Base-by-base conservation (phyloP, 164 flowering plant genomes). In the Chimonanthus salicifolius region DNA sequence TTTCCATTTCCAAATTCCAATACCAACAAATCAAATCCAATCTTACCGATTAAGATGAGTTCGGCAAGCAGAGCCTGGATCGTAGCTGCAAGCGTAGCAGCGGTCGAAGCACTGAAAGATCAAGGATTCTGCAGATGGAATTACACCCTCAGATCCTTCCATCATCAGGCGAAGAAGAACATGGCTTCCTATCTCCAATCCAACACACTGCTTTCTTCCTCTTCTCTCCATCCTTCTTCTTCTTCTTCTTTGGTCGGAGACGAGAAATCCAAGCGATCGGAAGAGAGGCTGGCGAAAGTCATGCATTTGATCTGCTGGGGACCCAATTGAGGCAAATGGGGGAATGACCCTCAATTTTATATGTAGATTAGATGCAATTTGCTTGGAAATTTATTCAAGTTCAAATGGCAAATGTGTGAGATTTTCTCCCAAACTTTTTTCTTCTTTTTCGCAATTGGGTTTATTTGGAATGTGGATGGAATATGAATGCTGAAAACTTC, bases 281-380 rank as follows among this genome's bases (percentile, higher is more conserved):
- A 84, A 63, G 84, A 83, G 46, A 80, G 83, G 15, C 47, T 81
- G 49, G 76, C 83, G 64, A 85, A 45, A 66, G 86, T 82, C 62
- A 83, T 84, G 88, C 83, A 77, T 72, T 77, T 83, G 82, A 87
- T 86, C 74, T 85, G 85, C 49, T 84, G 87, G 88, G 88, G 87
- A 64, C 86, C 88, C 21, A 81, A 83, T 33, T 33, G 33, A 33
- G 33, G 33, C 33, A 33, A 33, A 33, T 33, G 33, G 33, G 33
- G 33, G 33, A 21, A 33, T 33, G 33, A 33, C 33, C 33, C 33
- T 33, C 33, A 33, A 33, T 33, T 33, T 33, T 0, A 33, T 33
- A 33, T 33, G 33, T 33, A 33, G 33, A 33, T 33, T 33, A 33
- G 33, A 1, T 33, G 33, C 33, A 33, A 33, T 33, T 33, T 33